A percentile compares a stretch with the other conserved stretches of the same genome.
These are phyloP conservation scores for Stereum hirsutum DNA, from an alignment of 1,284 basidiomycete species.

Conservation along the genomic window DNA sequence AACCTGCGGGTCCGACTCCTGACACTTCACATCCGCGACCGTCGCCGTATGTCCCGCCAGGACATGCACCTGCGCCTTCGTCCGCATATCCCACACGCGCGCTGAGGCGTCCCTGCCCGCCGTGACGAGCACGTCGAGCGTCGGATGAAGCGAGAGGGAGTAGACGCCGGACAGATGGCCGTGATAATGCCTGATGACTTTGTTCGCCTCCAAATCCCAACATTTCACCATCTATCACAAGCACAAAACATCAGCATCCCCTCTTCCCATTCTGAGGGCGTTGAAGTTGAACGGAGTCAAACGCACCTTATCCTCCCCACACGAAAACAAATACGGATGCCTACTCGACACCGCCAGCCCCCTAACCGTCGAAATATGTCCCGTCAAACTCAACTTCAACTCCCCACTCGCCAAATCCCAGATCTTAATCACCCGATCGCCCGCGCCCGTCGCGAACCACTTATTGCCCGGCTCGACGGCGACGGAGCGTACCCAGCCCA, in stretches of 20 bases:
- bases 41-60: slow-evolving; percentile 91
- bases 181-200: slow-evolving; percentile 97
- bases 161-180: slow-evolving; percentile 97
- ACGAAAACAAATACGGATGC: slow-evolving; percentile 97
- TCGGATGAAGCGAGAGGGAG: slow-evolving; percentile 84
- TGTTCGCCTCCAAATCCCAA: slow-evolving; percentile 98
- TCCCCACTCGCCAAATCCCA: slow-evolving; percentile 97
- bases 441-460: slow-evolving; percentile 98
- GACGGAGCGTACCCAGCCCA: slow-evolving; percentile 96
- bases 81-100: slow-evolving; percentile 99
- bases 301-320: slow-evolving; percentile 91
- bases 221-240: slow-evolving; percentile 90
- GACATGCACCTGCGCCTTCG: slow-evolving; percentile 92
- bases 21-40: slow-evolving; percentile 89
- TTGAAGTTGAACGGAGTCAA: not conserved
- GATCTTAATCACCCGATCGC: slow-evolving; percentile 98
- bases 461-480: slow-evolving; percentile 97
- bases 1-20: slow-evolving; percentile 95
- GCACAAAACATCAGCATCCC: not conserved
- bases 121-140: slow-evolving; percentile 91
- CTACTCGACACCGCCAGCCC: slow-evolving; percentile 88
- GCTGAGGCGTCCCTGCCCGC: slow-evolving; percentile 93
- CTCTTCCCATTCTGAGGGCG: no score
- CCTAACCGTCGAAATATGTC: slow-evolving; percentile 95
- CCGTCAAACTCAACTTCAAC: slow-evolving; percentile 91